These are phyloP conservation scores for Saccharomycopsis schoenii DNA, from an alignment of 805 yeast genomes.

Conservation along the genomic window DNA sequence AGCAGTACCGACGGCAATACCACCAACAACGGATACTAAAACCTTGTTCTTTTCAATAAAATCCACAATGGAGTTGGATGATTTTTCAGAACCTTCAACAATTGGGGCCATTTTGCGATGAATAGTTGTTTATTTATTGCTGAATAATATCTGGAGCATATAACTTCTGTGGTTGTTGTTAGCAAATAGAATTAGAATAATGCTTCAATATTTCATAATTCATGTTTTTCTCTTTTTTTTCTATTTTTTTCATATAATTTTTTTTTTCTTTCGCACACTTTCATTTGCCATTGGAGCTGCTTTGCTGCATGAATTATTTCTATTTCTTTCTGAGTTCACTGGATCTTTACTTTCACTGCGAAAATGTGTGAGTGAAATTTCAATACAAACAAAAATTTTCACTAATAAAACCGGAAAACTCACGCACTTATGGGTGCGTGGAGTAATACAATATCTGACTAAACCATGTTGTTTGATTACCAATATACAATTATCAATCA, in stretches of 20 bases:
- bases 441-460: too few species aligned
- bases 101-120: conserved; percentile 17
- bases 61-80: conserved; percentile 14
- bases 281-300: not conserved
- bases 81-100: conserved; percentile 7
- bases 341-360: not conserved
- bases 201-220: not conserved
- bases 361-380: not conserved
- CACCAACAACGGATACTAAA: conserved; percentile 53
- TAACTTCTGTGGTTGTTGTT: not conserved
- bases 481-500: too few species aligned
- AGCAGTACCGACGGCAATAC: conserved; percentile 56
- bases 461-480: too few species aligned
- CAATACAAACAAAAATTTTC: not conserved
- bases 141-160: not conserved
- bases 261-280: not conserved
- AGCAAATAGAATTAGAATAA: not conserved
- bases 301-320: not conserved
- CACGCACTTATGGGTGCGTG: too few species aligned
- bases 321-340: too few species aligned
- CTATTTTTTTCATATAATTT: not conserved
- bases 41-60: conserved; percentile 46
- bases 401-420: not conserved
- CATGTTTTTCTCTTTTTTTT: not conserved
- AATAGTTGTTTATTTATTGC: not conserved